Evolutionary conservation across 345 rosid genomes (phyloP).

Genomic region (Populus pruinosa): DNA sequence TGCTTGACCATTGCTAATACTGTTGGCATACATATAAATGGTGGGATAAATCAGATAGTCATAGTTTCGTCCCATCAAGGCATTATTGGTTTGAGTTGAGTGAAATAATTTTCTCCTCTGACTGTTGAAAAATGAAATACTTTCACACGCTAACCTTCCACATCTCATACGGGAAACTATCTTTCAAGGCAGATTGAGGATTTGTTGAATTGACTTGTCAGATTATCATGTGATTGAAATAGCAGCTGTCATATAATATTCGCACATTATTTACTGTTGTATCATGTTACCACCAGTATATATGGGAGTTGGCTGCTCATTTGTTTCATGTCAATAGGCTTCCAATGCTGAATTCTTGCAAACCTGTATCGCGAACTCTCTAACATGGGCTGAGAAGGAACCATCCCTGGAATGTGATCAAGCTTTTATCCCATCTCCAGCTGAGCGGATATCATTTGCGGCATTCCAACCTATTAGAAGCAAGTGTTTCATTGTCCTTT

Average conservation of each 20-base stretch:
- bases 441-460: conserved; percentile 65
- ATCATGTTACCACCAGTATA: background rate
- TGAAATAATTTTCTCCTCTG: background rate
- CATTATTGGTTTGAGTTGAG: background rate
- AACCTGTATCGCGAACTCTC: conserved; percentile 54
- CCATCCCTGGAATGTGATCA: conserved; percentile 45
- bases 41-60: background rate
- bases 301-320: conserved; percentile 5
- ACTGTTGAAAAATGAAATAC: background rate
- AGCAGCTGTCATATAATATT: background rate
- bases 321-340: conserved; percentile 36
- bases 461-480: conserved; percentile 69
- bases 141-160: background rate
- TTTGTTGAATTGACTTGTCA: background rate
- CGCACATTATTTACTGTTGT: no score
- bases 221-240: background rate
- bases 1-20: background rate
- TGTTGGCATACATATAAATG: background rate
- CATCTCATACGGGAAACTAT: background rate
- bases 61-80: no score
- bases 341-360: conserved; percentile 56
- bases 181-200: background rate
- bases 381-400: conserved; percentile 61
- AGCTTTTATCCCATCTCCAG: conserved; percentile 54
- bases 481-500: conserved; percentile 16